Evolutionary conservation across 345 rosid species (phyloP).

Genomic region (Aurinia saxatilis): DNA sequence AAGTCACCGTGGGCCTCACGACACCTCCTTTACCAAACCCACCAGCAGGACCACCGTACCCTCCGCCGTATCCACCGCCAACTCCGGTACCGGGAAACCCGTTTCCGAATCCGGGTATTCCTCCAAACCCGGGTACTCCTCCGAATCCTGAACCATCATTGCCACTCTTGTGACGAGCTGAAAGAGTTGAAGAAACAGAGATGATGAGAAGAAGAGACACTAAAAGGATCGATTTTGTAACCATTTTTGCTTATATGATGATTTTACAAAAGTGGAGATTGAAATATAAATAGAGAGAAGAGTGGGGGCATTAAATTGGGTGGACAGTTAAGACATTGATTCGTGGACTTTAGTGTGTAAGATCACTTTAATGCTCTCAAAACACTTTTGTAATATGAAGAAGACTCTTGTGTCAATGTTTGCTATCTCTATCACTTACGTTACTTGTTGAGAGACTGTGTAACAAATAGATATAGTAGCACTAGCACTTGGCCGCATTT

Average conservation of each 20-base stretch:
- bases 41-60: constrained; percentile 63
- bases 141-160: constrained; percentile 36
- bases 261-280: constrained; percentile 9
- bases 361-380: constrained; percentile 16
- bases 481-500: constrained; percentile 23
- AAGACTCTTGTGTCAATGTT: not conserved
- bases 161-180: constrained; percentile 39
- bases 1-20: constrained; percentile 56
- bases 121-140: constrained; percentile 39
- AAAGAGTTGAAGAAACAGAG: constrained; percentile 23
- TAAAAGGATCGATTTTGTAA: constrained; percentile 18
- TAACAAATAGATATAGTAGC: not conserved
- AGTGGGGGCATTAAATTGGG: constrained; percentile 9
- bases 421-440: constrained; percentile 1
- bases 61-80: constrained; percentile 60
- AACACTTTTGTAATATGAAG: not conserved
- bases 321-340: constrained; percentile 36
- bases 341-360: constrained; percentile 28
- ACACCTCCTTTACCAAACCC: constrained; percentile 59
- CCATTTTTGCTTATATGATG: constrained; percentile 20
- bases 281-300: not conserved
- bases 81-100: constrained; percentile 32
- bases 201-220: constrained; percentile 27
- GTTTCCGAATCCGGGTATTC: constrained; percentile 52
- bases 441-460: constrained; percentile 11